phyloP scores from a whole-genome alignment of 306 rosid species.

The Sechiopsis laciniata region DNA sequence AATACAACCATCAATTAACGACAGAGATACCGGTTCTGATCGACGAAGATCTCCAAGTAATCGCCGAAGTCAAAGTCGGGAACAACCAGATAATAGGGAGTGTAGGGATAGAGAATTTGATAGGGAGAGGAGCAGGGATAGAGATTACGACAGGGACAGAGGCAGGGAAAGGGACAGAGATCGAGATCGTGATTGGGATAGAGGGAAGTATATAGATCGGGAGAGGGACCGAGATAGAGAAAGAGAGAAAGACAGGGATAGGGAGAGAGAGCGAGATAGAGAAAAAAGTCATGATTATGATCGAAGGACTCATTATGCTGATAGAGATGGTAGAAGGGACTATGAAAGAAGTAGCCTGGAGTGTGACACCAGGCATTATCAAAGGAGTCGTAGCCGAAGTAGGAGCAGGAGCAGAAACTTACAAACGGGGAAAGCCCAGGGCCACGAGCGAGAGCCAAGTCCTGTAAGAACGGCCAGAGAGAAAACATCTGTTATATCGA shows the following conservation, averaged over 20 bases:
- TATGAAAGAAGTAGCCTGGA: slow-evolving; percentile 43
- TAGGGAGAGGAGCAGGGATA: slow-evolving; percentile 38
- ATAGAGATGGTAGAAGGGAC: slow-evolving; percentile 47
- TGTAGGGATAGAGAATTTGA: neutral
- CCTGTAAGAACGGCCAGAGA: slow-evolving; percentile 50
- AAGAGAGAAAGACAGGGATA: neutral
- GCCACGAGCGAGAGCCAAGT: slow-evolving; percentile 36
- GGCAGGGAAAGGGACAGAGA: slow-evolving; percentile 27
- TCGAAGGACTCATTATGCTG: slow-evolving; percentile 14
- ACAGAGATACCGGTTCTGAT: slow-evolving; percentile 53
- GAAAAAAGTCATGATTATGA: slow-evolving; percentile 22
- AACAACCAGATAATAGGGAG: slow-evolving; percentile 44
- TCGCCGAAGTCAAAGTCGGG: slow-evolving; percentile 21
- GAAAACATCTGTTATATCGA: slow-evolving; percentile 46
- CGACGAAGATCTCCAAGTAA: slow-evolving; percentile 42
- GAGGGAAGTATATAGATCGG: slow-evolving; percentile 5
- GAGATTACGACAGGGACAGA: slow-evolving; percentile 26
- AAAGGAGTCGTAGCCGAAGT: slow-evolving; percentile 60
- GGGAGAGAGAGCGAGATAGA: slow-evolving; percentile 37
- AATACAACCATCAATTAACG: slow-evolving; percentile 42
- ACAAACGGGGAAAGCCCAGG: slow-evolving; percentile 43
- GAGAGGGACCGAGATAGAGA: slow-evolving; percentile 24
- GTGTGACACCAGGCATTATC: slow-evolving; percentile 36
- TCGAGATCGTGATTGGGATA: slow-evolving; percentile 30
- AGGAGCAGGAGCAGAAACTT: slow-evolving; percentile 67